These are phyloP conservation scores for Meyerozyma sp. DNA, from an alignment of 1,139 yeast species.

Conservation along the genomic window DNA sequence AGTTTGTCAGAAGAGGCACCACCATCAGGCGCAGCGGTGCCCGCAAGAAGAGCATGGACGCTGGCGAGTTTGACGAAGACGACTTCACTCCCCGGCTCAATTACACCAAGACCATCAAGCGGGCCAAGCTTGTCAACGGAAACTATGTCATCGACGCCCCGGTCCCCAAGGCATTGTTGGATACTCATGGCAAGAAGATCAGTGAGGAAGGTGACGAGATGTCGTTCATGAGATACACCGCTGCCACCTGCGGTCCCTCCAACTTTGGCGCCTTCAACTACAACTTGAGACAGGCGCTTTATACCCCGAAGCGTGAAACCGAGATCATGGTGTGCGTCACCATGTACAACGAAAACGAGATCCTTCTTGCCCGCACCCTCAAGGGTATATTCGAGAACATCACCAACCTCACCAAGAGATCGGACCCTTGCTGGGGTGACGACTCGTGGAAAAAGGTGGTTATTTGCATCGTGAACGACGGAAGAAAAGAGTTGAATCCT, in stretches of 20 bases:
- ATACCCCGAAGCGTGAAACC: slow-evolving; percentile 61
- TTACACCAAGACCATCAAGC: slow-evolving; percentile 44
- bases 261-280: slow-evolving; percentile 54
- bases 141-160: slow-evolving; percentile 79
- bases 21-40: slow-evolving; percentile 23
- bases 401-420: slow-evolving; percentile 50
- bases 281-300: slow-evolving; percentile 62
- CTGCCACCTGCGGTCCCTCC: slow-evolving; percentile 75
- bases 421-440: slow-evolving; percentile 70
- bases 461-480: slow-evolving; percentile 72
- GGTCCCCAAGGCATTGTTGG: slow-evolving; percentile 55
- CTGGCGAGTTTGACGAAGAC: slow-evolving; percentile 21
- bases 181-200: slow-evolving; percentile 46
- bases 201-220: slow-evolving; percentile 56
- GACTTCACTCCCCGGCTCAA: slow-evolving; percentile 39
- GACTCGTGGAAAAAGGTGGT: slow-evolving; percentile 80
- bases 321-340: slow-evolving; percentile 85
- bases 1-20: slow-evolving; percentile 28
- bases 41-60: slow-evolving; percentile 10
- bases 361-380: slow-evolving; percentile 64
- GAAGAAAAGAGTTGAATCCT: slow-evolving; percentile 63
- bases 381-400: slow-evolving; percentile 76
- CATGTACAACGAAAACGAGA: slow-evolving; percentile 80
- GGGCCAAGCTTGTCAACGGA: slow-evolving; percentile 58
- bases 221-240: slow-evolving; percentile 73